Conservation (phyloP, 1,284 basidiomycete species). For the Marasmius oreades region DNA sequence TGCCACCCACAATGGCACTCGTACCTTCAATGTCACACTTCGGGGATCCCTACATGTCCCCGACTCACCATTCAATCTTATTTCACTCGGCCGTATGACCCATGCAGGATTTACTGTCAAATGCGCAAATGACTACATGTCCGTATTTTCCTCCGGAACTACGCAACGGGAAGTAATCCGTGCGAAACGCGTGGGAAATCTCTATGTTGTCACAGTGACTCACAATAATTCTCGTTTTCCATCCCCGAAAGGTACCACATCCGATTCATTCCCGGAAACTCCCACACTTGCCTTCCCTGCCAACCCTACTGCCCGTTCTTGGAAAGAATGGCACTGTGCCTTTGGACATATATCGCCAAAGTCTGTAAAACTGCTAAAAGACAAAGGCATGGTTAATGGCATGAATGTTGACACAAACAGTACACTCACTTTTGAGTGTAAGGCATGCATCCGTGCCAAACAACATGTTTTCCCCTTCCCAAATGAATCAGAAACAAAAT, state of each 20-base stretch:
- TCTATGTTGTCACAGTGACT: background rate
- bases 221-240: no score
- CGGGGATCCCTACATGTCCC: background rate
- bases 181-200: background rate
- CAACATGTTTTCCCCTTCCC: conserved; percentile 23
- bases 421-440: conserved; percentile 14
- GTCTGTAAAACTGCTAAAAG: conserved; percentile 19
- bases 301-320: conserved; percentile 11
- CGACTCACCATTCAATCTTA: conserved; percentile 3
- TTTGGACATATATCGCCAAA: conserved; percentile 19
- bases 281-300: no score
- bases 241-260: background rate
- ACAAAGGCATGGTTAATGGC: conserved; percentile 12
- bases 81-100: conserved; percentile 20
- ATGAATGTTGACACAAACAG: conserved; percentile 10
- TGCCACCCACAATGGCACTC: background rate
- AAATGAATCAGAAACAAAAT: conserved; percentile 6
- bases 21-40: background rate
- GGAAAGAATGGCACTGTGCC: conserved; percentile 20
- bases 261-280: background rate
- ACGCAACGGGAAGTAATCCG: no score
- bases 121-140: background rate
- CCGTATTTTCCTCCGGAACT: background rate
- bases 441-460: conserved; percentile 21
- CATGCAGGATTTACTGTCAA: conserved; percentile 21